Conservation (phyloP, 768 basidiomycete genomes). For the Lepiota venenata region DNA sequence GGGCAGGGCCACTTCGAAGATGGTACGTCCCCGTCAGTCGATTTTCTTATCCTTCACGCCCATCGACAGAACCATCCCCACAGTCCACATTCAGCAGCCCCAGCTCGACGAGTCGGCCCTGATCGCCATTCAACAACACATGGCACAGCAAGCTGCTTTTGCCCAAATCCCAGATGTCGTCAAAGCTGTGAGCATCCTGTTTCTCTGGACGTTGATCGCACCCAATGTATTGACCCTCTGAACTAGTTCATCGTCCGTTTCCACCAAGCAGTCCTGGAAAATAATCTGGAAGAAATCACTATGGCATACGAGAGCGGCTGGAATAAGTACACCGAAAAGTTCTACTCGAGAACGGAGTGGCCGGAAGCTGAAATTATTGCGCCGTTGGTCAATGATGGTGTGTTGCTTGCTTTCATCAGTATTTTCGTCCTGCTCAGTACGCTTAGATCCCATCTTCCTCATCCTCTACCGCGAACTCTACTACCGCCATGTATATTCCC, state of each 20-base stretch:
- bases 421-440: background rate
- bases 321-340: slow-evolving; percentile 96
- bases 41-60: background rate
- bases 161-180: slow-evolving; percentile 85
- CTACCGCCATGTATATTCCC: slow-evolving; percentile 94
- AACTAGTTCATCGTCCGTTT: slow-evolving; percentile 90
- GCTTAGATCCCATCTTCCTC: slow-evolving; percentile 85
- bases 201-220: background rate
- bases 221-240: slow-evolving; percentile 9
- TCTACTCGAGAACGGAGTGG: slow-evolving; percentile 93
- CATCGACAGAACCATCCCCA: slow-evolving; percentile 14
- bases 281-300: slow-evolving; percentile 89
- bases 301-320: slow-evolving; percentile 95
- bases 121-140: slow-evolving; percentile 75
- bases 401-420: slow-evolving; percentile 19
- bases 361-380: slow-evolving; percentile 96
- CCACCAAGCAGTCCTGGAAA: slow-evolving; percentile 87
- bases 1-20: slow-evolving; percentile 71
- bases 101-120: slow-evolving; percentile 71
- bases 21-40: slow-evolving; percentile 33
- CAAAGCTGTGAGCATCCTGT: slow-evolving; percentile 60
- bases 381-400: slow-evolving; percentile 90
- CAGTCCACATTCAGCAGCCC: slow-evolving; percentile 51
- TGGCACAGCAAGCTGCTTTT: slow-evolving; percentile 81
- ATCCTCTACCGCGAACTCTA: slow-evolving; percentile 96